Evolutionary conservation across 1,139 yeast genomes (phyloP).

Genomic region (Geotrichum siamense): DNA sequence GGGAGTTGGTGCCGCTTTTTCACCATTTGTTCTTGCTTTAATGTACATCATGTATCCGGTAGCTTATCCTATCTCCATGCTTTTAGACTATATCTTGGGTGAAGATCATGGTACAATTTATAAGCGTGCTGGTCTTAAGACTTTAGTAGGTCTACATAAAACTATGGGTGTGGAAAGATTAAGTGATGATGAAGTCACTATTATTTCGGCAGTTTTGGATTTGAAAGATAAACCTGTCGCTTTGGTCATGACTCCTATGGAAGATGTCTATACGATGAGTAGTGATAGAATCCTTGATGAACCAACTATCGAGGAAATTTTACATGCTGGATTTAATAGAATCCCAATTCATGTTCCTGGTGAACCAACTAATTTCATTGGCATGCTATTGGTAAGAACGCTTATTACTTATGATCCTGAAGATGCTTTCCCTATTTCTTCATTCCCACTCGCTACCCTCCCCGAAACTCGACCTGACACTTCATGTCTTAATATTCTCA

Average conservation of each 20-base stretch:
- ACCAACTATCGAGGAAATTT: conserved; percentile 76
- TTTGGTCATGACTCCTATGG: conserved; percentile 89
- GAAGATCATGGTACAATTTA: conserved; percentile 96
- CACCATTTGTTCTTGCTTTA: conserved; percentile 76
- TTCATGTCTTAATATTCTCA: conserved; percentile 85
- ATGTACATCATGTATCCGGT: conserved; percentile 91
- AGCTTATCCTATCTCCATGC: conserved; percentile 81
- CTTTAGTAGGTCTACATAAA: conserved; percentile 84
- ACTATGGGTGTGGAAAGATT: conserved; percentile 83
- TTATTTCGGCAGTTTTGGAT: conserved; percentile 88
- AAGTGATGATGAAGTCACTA: conserved; percentile 92
- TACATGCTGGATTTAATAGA: conserved; percentile 90
- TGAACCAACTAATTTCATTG: conserved; percentile 86
- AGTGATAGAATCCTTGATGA: conserved; percentile 82
- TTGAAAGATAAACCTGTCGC: conserved; percentile 85
- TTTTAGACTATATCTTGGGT: conserved; percentile 77
- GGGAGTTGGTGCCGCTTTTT: conserved; percentile 81
- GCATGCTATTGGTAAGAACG: conserved; percentile 89
- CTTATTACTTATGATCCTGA: conserved; percentile 95
- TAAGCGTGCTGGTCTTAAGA: conserved; percentile 86
- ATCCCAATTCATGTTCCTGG: conserved; percentile 92
- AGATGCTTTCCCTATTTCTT: conserved; percentile 85
- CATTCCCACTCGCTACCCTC: conserved; percentile 89
- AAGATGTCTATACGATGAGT: conserved; percentile 81
- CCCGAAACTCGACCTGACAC: conserved; percentile 93